Base-by-base conservation (phyloP, 2,329 filamentous ascomycete species). In the Periconia sp. region DNA sequence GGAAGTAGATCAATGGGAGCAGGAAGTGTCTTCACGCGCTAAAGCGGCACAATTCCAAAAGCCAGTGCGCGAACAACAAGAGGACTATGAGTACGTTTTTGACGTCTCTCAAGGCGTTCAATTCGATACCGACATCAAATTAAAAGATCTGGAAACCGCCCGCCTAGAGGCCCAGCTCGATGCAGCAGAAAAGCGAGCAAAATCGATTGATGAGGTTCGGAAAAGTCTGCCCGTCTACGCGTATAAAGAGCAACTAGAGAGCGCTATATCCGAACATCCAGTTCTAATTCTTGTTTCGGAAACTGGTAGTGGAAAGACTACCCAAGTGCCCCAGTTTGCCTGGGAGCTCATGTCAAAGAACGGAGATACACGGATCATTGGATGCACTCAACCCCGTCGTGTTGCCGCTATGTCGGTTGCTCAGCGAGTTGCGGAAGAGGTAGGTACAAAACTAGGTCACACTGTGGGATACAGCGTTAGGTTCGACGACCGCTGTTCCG, bases 321-420 rank as follows among this genome's bases (percentile, higher is more conserved):
- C 94, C 0, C 94, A 99, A 66, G 75, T 97, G 12, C 90, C 92
- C 0, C 94, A 97, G 62, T 29, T 7, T 5, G 0, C 87, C 95
- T 59, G 92, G 97, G 68, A 29, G 46, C 17, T 46, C 52, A 3
- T 22, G 22, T 4, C 50, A 47, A 17, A 21, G 18, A 8, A 5
- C 23, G 10, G 37, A 38, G 2, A 90, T 92, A 63, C 80, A 82
- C 13, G 17, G 17, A 10, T 21, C 24, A 83, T 99, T 9, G 92
- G 89, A 4, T 96, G 92, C 61, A 99, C 94, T 0, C 94, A 99
- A 55, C 94, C 94, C 4, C 85, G 94, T 57, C 85, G 94, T 76
- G 94, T 99, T 9, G 94, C 94, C 3, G 94, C 94, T 21, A 97
- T 97, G 92, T 94, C 88, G 62, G 92, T 97, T 15, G 92, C 94